Evolutionary conservation across 1,139 yeast species (phyloP).

Genomic region (Lodderomyces theae): DNA sequence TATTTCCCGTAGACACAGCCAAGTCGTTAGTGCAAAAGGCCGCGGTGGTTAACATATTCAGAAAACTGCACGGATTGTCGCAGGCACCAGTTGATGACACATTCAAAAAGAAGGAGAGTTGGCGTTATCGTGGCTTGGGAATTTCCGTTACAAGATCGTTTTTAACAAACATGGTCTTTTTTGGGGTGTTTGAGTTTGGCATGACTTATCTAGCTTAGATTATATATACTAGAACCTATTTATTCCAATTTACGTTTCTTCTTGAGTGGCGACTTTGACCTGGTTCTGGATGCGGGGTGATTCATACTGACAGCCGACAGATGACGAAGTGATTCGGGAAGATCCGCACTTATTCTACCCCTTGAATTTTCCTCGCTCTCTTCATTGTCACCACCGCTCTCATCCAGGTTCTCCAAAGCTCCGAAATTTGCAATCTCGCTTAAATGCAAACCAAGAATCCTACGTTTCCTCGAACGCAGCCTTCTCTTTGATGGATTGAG

Average conservation of each 20-base stretch:
- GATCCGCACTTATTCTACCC: not conserved
- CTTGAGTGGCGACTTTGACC: slow-evolving; percentile 45
- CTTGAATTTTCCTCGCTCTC: slow-evolving; percentile 6
- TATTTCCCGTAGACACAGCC: slow-evolving; percentile 79
- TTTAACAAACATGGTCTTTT: slow-evolving; percentile 71
- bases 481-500: slow-evolving; percentile 1
- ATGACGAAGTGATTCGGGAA: not conserved
- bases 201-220: slow-evolving; percentile 44
- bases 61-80: slow-evolving; percentile 44
- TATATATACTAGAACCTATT: not conserved
- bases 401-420: slow-evolving; percentile 22
- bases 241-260: slow-evolving; percentile 1
- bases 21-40: slow-evolving; percentile 76
- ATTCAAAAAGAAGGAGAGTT: not conserved
- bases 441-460: slow-evolving; percentile 23
- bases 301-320: slow-evolving; percentile 15
- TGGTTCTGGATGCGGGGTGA: slow-evolving; percentile 38
- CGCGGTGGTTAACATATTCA: slow-evolving; percentile 61
- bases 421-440: slow-evolving; percentile 19
- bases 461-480: slow-evolving; percentile 6
- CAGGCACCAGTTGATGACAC: slow-evolving; percentile 9
- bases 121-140: slow-evolving; percentile 67
- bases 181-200: slow-evolving; percentile 65
- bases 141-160: slow-evolving; percentile 71
- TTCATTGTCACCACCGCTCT: slow-evolving; percentile 20